Evolutionary conservation across 1,284 basidiomycete genomes (phyloP).

Genomic region (Ceratobasidium papillatum): DNA sequence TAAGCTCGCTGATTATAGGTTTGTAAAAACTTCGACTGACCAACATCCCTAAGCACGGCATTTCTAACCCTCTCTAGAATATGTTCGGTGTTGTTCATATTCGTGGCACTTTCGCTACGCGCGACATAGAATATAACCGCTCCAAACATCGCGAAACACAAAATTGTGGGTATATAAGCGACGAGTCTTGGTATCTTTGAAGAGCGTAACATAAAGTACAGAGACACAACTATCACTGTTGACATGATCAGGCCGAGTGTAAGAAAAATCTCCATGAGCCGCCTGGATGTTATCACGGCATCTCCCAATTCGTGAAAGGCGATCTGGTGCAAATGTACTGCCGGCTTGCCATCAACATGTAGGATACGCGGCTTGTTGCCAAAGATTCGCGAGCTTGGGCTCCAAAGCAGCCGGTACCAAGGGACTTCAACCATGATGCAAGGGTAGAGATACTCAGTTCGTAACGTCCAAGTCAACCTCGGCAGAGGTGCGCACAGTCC

Average conservation of each 20-base stretch:
- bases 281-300: background rate
- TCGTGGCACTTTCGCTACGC: no score
- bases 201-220: no score
- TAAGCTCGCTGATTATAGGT: no score
- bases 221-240: no score
- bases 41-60: background rate
- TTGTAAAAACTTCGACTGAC: background rate
- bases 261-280: background rate
- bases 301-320: background rate
- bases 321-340: background rate
- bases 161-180: no score
- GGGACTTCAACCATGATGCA: background rate
- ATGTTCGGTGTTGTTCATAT: background rate
- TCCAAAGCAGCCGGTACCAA: background rate
- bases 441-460: background rate
- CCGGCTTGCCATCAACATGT: background rate
- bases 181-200: no score
- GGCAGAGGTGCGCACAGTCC: background rate
- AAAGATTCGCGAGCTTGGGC: background rate
- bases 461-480: background rate
- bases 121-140: no score
- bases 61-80: background rate
- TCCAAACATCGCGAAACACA: no score
- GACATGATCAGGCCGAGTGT: no score
- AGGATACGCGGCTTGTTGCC: background rate